Conservation (phyloP, 225 moss, liverwort and hornwort species). For the Thuidium tamariscinum region DNA sequence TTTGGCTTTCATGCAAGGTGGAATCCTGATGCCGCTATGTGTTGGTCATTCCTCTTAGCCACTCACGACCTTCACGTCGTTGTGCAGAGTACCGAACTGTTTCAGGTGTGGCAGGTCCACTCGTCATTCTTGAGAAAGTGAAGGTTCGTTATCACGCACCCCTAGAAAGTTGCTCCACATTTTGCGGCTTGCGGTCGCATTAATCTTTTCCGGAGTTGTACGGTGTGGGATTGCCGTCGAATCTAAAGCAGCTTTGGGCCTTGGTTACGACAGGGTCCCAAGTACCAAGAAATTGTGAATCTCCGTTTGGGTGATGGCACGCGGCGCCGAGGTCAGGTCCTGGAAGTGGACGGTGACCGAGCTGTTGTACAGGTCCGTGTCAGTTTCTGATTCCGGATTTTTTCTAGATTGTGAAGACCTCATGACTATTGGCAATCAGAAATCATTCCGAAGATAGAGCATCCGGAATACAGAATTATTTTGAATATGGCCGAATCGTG, state of each 20-base stretch:
- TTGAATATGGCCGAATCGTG: too few relatives aligned
- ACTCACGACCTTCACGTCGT: background rate
- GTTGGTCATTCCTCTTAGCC: background rate
- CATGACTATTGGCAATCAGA: background rate
- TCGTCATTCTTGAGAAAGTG: constrained; percentile 66
- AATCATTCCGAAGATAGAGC: background rate
- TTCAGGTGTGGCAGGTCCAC: constrained; percentile 65
- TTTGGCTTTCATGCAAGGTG: background rate
- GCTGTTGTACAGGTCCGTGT: constrained; percentile 78
- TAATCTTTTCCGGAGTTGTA: background rate
- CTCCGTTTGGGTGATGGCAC: constrained; percentile 89
- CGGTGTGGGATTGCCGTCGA: background rate
- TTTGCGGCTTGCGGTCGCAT: background rate
- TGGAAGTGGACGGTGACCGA: constrained; percentile 95
- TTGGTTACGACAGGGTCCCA: constrained; percentile 53
- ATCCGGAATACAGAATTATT: too few relatives aligned
- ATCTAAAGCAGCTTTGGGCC: background rate
- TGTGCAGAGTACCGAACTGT: constrained; percentile 63
- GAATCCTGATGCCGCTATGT: background rate
- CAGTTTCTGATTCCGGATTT: background rate
- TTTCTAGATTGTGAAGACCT: background rate
- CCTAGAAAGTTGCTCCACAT: background rate
- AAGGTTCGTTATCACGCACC: constrained; percentile 19
- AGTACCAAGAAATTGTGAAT: constrained; percentile 93
- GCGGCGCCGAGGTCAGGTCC: constrained; percentile 76